Base-by-base conservation (phyloP, 2,329 filamentous ascomycete species). In the Aspergillus hortae region DNA sequence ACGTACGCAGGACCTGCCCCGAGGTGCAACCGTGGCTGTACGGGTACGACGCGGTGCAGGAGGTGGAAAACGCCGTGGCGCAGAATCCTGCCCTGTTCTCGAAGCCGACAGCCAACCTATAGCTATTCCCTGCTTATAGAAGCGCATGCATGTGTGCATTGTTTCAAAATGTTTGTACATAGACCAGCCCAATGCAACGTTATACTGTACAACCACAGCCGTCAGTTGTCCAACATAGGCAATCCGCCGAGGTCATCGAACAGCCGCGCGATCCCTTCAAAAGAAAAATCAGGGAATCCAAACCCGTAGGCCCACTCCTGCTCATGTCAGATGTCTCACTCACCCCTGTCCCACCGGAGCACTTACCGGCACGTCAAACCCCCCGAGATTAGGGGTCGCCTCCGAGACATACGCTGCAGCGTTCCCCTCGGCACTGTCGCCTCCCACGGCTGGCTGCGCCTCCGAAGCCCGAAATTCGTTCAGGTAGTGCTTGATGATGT, bases 21-120 rank as follows among this genome's bases (percentile, higher is more conserved):
- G 71, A 80, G 32, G 78, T 84, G 0, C 84, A 87, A 64, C 78
- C 79, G 0, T 87, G 83, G 81, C 56, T 88, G 44, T 88, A 82
- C 58, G 82, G 83, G 0, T 87, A 87, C 56, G 80, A 87, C 67
- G 81, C 82, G 3, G 77, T 79, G 52, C 69, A 71, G 25, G 83
- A 85, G 60, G 81, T 78, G 1, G 75, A 80, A 48, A 69, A 73
- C 11, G 71, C 64, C 1, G 64, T 70, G 12, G 48, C 42, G 19
- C 25, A 52, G 44, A 61, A 65, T 48, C 57, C 56, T 4, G 54
- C 49, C 7, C 38, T 66, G 15, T 67, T 67, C 27, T 33, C 47
- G 2, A 51, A 38, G 25, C 23, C n/a, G 9, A 48, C 35, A 38
- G 32, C 40, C 27, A 49, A 52, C 46, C n/a, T 56, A 23, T 51